Base-by-base conservation (phyloP, 345 rosid species). In the Lagerstroemia speciosa region DNA sequence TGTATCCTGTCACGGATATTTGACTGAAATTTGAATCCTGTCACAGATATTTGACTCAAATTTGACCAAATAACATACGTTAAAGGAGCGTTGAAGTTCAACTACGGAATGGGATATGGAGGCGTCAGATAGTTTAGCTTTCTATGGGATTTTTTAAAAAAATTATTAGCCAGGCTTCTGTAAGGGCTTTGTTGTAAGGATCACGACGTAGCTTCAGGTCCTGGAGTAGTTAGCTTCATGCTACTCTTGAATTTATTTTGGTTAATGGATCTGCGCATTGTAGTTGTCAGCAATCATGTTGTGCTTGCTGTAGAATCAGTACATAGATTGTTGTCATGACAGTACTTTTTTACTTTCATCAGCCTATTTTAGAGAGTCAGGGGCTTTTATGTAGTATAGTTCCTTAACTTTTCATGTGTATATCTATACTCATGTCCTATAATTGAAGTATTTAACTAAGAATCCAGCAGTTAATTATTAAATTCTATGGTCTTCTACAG, bases 401-500 rank as follows among this genome's bases (percentile, higher is more conserved):
- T 48, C 24, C n/a, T 19, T 48, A 19, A 48, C 55, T 48, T 43
- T 48, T 48, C 55, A 48, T 19, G 55, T 20, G 55, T 43, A 43
- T 43, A 14, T 43, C 7, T 3, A 43, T 43, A 16, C 19, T 14
- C 15, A 5, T 10, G 48, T 1, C 48, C 48, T 43, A 36, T 36
- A 9, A 5, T 36, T 15, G 17, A 48, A 48, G 55, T 24, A 48
- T 48, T 48, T 48, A 19, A 48, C 55, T 48, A 48, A 19, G 55
- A 48, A 48, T 7, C 55, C 5, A 8, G 6, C n/a, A 12, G 4
- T 48, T 48, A 48, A 22, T 6, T 7, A 48, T 19, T 41, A 41
- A 41, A 14, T 9, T 41, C 14, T 9, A 9, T 41, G 46, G 46
- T 41, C 34, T 73, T 79, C 64, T 79, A 71, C 89, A 94, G 98